Conservation (phyloP, 2,329 filamentous ascomycete species). For the Coniosporium tulheliwenetii region DNA sequence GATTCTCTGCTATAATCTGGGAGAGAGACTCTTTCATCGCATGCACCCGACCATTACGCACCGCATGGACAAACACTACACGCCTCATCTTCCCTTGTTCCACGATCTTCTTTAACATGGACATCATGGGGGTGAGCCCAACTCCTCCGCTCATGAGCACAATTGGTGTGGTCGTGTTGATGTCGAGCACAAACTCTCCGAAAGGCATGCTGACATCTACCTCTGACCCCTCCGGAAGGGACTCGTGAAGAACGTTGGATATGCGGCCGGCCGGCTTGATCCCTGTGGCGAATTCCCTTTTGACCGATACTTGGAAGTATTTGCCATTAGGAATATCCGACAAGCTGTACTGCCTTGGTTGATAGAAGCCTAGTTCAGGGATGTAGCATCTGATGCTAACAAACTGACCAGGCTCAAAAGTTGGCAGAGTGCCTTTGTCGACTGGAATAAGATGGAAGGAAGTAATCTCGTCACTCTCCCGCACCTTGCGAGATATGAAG, state of each 20-base stretch:
- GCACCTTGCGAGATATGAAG: not conserved
- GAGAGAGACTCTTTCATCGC: constrained; percentile 40
- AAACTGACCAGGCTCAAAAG: not conserved
- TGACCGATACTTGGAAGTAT: not conserved
- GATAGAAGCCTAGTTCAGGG: not conserved
- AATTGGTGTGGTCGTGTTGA: constrained; percentile 32
- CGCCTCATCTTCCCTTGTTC: constrained; percentile 22
- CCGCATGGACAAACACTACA: constrained; percentile 49
- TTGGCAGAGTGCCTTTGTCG: not conserved
- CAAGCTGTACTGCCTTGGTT: not conserved
- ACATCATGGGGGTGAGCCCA: constrained; percentile 49
- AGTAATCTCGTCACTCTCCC: not conserved
- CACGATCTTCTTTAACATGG: constrained; percentile 45
- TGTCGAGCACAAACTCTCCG: not conserved
- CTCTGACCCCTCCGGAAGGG: not conserved
- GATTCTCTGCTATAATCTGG: constrained; percentile 25
- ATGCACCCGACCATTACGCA: constrained; percentile 32
- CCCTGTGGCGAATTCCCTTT: not conserved
- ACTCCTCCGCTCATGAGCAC: constrained; percentile 55
- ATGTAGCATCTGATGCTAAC: not conserved
- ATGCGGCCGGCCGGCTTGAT: not conserved
- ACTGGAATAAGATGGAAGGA: not conserved
- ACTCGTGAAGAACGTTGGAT: not conserved
- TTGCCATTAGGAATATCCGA: not conserved
- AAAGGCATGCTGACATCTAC: not conserved